Evolutionary conservation across 495 filamentous ascomycete species (phyloP).

Genomic region (Aspergillus mulundensis): DNA sequence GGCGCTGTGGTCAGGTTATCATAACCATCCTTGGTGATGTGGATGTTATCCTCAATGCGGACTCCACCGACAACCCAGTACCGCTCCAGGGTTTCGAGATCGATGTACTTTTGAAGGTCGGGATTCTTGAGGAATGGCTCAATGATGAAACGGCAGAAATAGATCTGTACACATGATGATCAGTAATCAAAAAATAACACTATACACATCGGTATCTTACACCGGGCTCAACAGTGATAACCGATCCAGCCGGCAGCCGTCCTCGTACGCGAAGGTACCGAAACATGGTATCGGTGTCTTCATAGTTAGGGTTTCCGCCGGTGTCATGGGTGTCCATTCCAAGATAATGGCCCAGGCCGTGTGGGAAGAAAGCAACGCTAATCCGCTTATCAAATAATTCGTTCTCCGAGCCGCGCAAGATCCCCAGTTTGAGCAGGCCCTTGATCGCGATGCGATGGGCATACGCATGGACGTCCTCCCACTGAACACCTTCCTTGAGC

Average conservation of each 20-base stretch:
- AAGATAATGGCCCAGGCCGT: slow-evolving; percentile 87
- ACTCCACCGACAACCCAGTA: slow-evolving; percentile 93
- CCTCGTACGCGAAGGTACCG: slow-evolving; percentile 80
- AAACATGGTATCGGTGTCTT: slow-evolving; percentile 80
- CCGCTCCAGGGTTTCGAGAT: slow-evolving; percentile 64
- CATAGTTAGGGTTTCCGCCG: slow-evolving; percentile 81
- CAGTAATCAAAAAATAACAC: not conserved
- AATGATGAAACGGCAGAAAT: slow-evolving; percentile 93
- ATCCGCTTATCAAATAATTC: slow-evolving; percentile 71
- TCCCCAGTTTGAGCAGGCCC: slow-evolving; percentile 70
- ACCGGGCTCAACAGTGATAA: slow-evolving; percentile 89
- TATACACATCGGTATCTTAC: slow-evolving; percentile 39
- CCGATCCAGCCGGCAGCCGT: slow-evolving; percentile 65
- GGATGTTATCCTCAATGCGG: slow-evolving; percentile 69
- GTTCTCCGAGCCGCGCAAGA: slow-evolving; percentile 62
- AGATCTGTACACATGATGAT: slow-evolving; percentile 52
- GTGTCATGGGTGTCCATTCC: slow-evolving; percentile 96
- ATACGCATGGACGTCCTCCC: slow-evolving; percentile 77
- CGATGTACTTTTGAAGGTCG: slow-evolving; percentile 67
- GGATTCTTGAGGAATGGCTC: slow-evolving; percentile 70
- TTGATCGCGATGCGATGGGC: slow-evolving; percentile 81
- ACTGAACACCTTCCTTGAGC: slow-evolving; percentile 71
- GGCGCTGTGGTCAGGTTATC: slow-evolving; percentile 76
- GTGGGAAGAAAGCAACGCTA: slow-evolving; percentile 86
- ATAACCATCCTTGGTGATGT: slow-evolving; percentile 71